Evolutionary conservation across 148 eudicot species (phyloP).

Genomic region (Linanthus parryae): DNA sequence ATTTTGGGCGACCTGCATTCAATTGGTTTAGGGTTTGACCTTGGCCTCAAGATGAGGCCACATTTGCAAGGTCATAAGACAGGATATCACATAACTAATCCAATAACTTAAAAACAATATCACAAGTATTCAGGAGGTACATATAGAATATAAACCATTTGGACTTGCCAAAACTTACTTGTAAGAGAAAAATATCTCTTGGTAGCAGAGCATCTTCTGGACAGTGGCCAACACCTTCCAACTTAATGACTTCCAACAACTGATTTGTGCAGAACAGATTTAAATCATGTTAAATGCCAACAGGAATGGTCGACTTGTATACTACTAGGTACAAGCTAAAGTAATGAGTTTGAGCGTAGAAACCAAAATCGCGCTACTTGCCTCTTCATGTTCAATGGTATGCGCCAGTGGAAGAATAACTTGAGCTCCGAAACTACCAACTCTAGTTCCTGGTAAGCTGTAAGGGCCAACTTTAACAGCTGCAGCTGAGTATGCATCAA

Average conservation of each 20-base stretch:
- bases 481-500: constrained; percentile 86
- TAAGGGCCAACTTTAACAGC: constrained; percentile 89
- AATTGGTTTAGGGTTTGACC: too few species aligned
- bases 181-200: constrained; percentile 78
- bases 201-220: constrained; percentile 81
- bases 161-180: constrained; percentile 36
- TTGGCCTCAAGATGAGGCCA: too few species aligned
- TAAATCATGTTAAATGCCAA: too few species aligned
- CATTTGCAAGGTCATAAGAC: too few species aligned
- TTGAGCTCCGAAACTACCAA: constrained; percentile 78
- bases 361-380: constrained; percentile 4
- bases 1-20: too few species aligned
- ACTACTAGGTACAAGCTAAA: not conserved
- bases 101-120: too few species aligned
- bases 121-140: too few species aligned
- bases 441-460: constrained; percentile 66
- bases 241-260: constrained; percentile 84
- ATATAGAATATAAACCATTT: not conserved
- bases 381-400: constrained; percentile 96
- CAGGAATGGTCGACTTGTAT: too few species aligned
- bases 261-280: constrained; percentile 13
- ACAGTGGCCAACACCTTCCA: constrained; percentile 64
- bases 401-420: constrained; percentile 92
- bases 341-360: not conserved
- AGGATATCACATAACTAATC: too few species aligned